Evolutionary conservation across 2,329 filamentous ascomycete species (phyloP), one percentile per base, ranked within the genome.

Genomic region (Aaosphaeria pasadenensis): DNA sequence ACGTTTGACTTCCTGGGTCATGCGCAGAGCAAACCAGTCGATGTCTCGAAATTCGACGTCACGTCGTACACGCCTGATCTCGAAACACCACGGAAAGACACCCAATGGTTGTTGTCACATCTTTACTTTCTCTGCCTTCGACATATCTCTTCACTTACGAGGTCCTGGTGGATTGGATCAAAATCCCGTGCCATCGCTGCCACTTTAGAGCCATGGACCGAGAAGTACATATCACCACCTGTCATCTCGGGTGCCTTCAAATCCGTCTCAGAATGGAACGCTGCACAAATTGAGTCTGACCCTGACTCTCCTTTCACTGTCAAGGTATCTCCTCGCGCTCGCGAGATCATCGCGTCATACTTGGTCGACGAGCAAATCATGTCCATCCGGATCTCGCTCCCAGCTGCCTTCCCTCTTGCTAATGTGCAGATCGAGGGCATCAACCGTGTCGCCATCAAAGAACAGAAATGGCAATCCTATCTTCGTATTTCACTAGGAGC

Each of bases 401-500:
- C 92, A 0, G 74, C 83, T 2, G 85, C 85, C 38, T 99, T 95
- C 63, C 94, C 94, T 0, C 81, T 99, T 6, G 85, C 90, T 28
- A 80, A 82, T 1, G 89, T 95, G 1, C 77, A 82, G 6, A 91
- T 97, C 1, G 77, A 84, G 3, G 86, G 90, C 6, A 75, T 91
- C 17, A 89, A 87, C 58, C 86, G 92, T 9, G 90, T 97, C 2
- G 90, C 89, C 0, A 89, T 96, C 29, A 87, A 85, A 50, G 91
- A 97, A 64, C 86, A 86, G 69, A 95, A 94, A 66, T 99, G 94
- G 92, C 86, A 90, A 70, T 87, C 81, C 52, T 96, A 92, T 91
- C 79, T 96, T 52, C 80, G 89, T 62, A 90, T 86, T 6, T 92
- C 89, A 4, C 89, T 96, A 59, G 91, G 90, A 4, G 90, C 94